Base-by-base conservation (phyloP, 2,329 filamentous ascomycete species). In the Geosmithia flava region DNA sequence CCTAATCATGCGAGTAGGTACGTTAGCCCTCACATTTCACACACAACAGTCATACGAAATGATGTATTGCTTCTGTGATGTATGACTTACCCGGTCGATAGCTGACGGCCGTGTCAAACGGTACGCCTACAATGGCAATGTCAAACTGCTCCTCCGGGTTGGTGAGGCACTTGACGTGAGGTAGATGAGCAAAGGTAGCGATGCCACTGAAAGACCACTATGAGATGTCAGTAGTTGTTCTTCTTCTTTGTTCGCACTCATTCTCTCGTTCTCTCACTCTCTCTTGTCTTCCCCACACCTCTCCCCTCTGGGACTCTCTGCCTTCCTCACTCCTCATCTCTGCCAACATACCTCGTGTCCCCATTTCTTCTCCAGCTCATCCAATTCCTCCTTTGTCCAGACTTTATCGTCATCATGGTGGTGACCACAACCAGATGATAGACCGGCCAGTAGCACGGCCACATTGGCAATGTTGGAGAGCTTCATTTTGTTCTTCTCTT, bases 161-260 rank as follows among this genome's bases (percentile, higher is more conserved):
- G n/a, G 78, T 75, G 20, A 85, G 68, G 57, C 81, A 85, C 56
- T 78, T 83, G 48, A 75, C 69, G 53, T 84, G 70, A 55, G 75
- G 68, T 27, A 84, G 68, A 56, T 85, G 82, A n/a, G 80, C 82
- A 60, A 85, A 86, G 33, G 78, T 78, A 40, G 78, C 78, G 52
- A 89, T 83, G 50, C 85, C 85, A 29, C 75, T 72, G 59, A 85
- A 88, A 1, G 47, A 49, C 52, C 50, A 52, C 52, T 53, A 37
- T 13, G 3, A 7, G 6, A 11, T 37, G 33, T 37, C 33, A 37
- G 33, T 37, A 37, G 3, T 37, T 37, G 6, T 5, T n/a, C n/a
- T n/a, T n/a, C n/a, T n/a, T n/a, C n/a, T n/a, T n/a, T n/a, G n/a
- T n/a, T n/a, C n/a, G n/a, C n/a, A n/a, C n/a, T n/a, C n/a, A n/a